Evolutionary conservation across 2,329 filamentous ascomycete species (phyloP), one percentile per base, ranked within the genome.

Genomic region (Xylariaceae sp.): DNA sequence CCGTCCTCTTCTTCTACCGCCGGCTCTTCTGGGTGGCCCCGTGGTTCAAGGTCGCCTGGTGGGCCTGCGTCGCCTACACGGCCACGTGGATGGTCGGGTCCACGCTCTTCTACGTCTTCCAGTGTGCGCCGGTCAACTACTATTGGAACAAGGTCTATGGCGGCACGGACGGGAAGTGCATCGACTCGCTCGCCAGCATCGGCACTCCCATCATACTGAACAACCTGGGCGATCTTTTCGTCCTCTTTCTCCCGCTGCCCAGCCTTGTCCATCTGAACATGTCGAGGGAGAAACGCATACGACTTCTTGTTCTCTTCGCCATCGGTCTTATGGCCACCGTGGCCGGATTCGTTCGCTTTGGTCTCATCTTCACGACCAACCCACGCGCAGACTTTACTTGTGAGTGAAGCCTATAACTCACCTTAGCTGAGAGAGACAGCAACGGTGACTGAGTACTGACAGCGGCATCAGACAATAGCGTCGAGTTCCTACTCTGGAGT

Each of bases 1-100:
- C 29, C 29, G 23, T 31, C 18, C 19, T 31, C 17, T n/a, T 19
- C 19, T 31, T 31, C 19, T 31, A 31, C 29, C 29, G 21, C 4
- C 29, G 29, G 18, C 11, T 31, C 13, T 31, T 31, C 29, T 12
- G 29, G 11, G 16, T 31, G 6, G 6, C 23, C 17, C n/a, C 12
- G 18, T 31, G 23, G 18, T 13, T 31, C 18, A 17, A 19, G 14
- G n/a, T 14, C 29, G 14, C 18, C 29, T 12, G 18, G 5, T 31
- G 29, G 29, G 10, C 15, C 29, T 13, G 21, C 12, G 23, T 31
- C 18, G 18, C 13, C 29, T 12, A 14, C 5, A 12, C 16, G 9
- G 15, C 29, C 17, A 22, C 8, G 4, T 31, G 29, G 29, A 4
- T 31, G 29, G 16, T 31, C 10, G 15, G 29, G 9, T 14, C 13